Evolutionary conservation across 2,329 filamentous ascomycete species (phyloP).

Genomic region (Pseudogymnoascus verrucosus): DNA sequence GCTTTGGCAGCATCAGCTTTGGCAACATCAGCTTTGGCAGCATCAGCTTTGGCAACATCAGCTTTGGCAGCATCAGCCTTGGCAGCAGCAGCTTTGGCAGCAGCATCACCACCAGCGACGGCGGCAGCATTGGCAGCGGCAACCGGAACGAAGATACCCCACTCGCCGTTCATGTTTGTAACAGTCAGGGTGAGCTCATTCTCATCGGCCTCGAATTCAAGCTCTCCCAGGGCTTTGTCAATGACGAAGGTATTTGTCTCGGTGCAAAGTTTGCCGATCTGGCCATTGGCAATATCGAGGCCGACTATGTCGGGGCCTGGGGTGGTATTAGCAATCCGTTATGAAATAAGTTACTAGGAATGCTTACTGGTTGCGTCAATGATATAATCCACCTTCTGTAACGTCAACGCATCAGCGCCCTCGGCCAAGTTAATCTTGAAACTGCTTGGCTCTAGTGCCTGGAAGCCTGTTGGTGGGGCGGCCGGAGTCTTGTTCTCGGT

Average conservation of each 20-base stretch:
- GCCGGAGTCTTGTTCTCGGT: slow-evolving; percentile 31
- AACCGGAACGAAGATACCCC: slow-evolving; percentile 11
- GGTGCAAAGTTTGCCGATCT: slow-evolving; percentile 30
- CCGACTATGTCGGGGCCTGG: slow-evolving; percentile 21
- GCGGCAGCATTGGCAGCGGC: background rate
- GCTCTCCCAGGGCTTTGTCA: slow-evolving; percentile 29
- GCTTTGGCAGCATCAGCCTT: background rate
- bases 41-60: background rate
- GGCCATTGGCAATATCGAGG: slow-evolving; percentile 30
- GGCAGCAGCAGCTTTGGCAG: background rate
- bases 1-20: background rate
- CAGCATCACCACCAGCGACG: background rate
- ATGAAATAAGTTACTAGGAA: background rate
- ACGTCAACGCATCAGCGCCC: slow-evolving; percentile 24
- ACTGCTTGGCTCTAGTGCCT: slow-evolving; percentile 31
- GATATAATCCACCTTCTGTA: slow-evolving; percentile 36
- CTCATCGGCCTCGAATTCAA: slow-evolving; percentile 36
- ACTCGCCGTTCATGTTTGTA: slow-evolving; percentile 19
- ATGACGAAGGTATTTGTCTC: slow-evolving; percentile 32
- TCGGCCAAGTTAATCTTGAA: slow-evolving; percentile 31
- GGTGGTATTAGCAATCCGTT: background rate
- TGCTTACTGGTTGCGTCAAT: slow-evolving; percentile 30
- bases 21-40: background rate
- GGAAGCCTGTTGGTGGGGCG: slow-evolving; percentile 31
- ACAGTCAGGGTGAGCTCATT: slow-evolving; percentile 27